Percentiles rank a stretch among this genome's conserved stretches.
Conservation (phyloP, 192 early-diverging fungal genomes). For the Thoreauomyces humboldtii region DNA sequence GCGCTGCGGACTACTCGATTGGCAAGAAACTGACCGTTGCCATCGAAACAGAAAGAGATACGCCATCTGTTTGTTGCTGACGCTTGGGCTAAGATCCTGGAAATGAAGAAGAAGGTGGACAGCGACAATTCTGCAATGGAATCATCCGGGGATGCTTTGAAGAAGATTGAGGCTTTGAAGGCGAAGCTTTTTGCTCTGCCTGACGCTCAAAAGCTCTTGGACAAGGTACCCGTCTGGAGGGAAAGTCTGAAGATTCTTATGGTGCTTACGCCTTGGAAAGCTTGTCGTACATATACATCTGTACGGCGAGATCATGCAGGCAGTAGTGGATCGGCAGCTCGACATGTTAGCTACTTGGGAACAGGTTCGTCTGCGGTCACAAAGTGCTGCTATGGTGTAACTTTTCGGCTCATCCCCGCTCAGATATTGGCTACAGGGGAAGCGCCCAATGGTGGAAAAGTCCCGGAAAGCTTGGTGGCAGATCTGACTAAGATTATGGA, state of each 20-base stretch:
- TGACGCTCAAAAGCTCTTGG: conserved; percentile 16
- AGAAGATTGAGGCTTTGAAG: conserved; percentile 28
- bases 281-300: conserved; percentile 61
- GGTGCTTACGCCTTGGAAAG: neutral
- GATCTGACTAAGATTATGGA: conserved; percentile 20
- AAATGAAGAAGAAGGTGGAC: conserved; percentile 24
- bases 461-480: conserved; percentile 18
- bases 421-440: conserved; percentile 67
- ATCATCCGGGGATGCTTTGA: neutral
- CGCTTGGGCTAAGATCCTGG: conserved; percentile 22
- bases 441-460: conserved; percentile 53
- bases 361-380: conserved; percentile 54
- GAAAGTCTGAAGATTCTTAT: too few relatives aligned
- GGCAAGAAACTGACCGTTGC: too few relatives aligned
- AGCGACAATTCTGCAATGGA: conserved; percentile 9
- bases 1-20: neutral
- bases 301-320: conserved; percentile 64
- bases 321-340: conserved; percentile 60
- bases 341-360: conserved; percentile 61
- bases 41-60: conserved; percentile 24
- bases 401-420: neutral
- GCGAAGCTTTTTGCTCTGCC: conserved; percentile 17
- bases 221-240: conserved; percentile 35
- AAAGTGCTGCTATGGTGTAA: neutral
- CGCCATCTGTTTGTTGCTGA: conserved; percentile 36